Conservation (phyloP, 192 early-diverging fungal genomes). For the Coemansia sp. region DNA sequence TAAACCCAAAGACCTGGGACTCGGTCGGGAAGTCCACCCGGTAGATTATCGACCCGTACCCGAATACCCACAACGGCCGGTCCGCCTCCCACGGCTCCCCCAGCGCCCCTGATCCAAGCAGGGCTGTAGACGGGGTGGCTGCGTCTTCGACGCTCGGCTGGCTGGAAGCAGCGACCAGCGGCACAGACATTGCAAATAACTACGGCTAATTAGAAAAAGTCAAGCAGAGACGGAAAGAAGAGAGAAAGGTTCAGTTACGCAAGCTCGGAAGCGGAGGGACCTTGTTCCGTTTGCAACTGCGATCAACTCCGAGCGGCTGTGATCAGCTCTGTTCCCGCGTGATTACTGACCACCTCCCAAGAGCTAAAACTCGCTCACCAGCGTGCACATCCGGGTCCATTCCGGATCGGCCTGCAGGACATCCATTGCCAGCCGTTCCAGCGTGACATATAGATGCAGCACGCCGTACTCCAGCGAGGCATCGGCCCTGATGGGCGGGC, state of each 20-base stretch:
- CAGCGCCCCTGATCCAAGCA: too few species aligned
- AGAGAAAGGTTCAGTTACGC: not conserved
- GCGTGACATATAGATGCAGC: conserved; percentile 37
- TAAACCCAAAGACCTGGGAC: conserved; percentile 12
- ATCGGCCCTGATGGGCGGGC: conserved; percentile 8
- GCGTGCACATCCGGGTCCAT: conserved; percentile 18
- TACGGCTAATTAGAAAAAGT: not conserved
- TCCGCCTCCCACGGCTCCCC: conserved; percentile 20
- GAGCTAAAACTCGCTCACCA: conserved; percentile 23
- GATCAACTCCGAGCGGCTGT: too few species aligned
- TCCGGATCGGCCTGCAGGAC: conserved; percentile 15
- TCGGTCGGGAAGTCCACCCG: conserved; percentile 66
- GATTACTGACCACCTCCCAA: too few species aligned
- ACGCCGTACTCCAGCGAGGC: conserved; percentile 1
- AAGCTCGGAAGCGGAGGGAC: not conserved
- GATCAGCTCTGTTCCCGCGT: too few species aligned
- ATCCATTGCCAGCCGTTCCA: conserved; percentile 29
- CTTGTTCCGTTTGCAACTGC: too few species aligned
- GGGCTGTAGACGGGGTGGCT: not conserved
- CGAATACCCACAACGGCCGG: conserved; percentile 58
- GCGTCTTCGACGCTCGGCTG: not conserved
- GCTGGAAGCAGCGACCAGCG: not conserved
- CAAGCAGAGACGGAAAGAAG: not conserved
- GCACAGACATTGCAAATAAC: not conserved
- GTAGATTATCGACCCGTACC: conserved; percentile 67